These are phyloP conservation scores for Globisporangium irregulare DNA, from an alignment of 352 stramenopile species.

Conservation along the genomic window DNA sequence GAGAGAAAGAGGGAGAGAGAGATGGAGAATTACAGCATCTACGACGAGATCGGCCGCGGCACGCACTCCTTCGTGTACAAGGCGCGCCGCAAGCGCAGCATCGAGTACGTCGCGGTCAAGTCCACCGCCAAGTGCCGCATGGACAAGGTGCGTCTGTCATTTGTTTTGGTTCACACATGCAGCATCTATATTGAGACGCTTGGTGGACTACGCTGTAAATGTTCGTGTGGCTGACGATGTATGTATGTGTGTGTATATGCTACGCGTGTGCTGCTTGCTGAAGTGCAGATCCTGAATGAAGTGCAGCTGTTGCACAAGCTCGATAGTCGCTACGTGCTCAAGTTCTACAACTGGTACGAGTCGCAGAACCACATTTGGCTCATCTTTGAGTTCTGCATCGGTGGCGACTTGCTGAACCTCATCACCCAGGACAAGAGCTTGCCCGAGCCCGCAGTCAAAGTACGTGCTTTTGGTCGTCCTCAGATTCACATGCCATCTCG, in stretches of 20 bases:
- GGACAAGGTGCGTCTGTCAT: constrained; percentile 69
- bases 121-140: constrained; percentile 90
- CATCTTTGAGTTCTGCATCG: constrained; percentile 94
- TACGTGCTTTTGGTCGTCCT: constrained; percentile 17
- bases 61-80: constrained; percentile 92
- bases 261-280: not conserved
- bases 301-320: constrained; percentile 89
- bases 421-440: constrained; percentile 86
- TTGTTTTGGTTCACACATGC: not conserved
- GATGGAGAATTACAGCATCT: constrained; percentile 96
- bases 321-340: constrained; percentile 81
- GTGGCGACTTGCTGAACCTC: constrained; percentile 87
- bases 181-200: constrained; percentile 9
- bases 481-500: not conserved
- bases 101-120: constrained; percentile 94
- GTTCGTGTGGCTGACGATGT: not conserved
- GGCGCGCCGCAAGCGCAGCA: constrained; percentile 88
- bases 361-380: constrained; percentile 95
- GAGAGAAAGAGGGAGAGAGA: not conserved
- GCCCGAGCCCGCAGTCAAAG: constrained; percentile 73
- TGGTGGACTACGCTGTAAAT: not conserved
- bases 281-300: constrained; percentile 75
- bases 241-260: not conserved
- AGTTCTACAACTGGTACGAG: constrained; percentile 96
- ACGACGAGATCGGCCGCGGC: constrained; percentile 91